These are phyloP conservation scores for Cladosporium sp. DNA, from an alignment of 2,329 filamentous ascomycete genomes.

Conservation along the genomic window DNA sequence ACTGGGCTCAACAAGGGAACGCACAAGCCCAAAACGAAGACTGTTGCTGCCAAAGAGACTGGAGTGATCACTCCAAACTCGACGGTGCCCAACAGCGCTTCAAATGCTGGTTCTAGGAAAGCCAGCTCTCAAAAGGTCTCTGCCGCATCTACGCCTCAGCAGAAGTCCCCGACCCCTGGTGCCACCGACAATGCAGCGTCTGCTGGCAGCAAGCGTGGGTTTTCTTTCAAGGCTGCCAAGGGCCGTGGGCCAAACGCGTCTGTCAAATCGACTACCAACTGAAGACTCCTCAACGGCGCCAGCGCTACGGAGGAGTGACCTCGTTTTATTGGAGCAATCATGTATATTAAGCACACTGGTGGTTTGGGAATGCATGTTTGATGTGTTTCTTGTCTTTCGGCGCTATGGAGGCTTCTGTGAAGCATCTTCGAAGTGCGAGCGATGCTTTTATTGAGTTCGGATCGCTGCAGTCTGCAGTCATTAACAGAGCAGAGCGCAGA, in stretches of 20 bases:
- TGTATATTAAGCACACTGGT: neutral
- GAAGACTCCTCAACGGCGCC: neutral
- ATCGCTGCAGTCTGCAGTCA: neutral
- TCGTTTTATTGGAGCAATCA: no score
- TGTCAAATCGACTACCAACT: neutral
- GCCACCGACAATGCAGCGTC: constrained; percentile 1
- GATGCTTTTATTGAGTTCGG: neutral
- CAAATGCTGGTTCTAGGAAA: constrained; percentile 11
- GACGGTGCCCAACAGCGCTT: constrained; percentile 6
- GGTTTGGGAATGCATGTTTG: neutral
- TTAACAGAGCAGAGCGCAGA: neutral
- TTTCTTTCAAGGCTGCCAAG: neutral
- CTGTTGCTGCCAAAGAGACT: constrained; percentile 1
- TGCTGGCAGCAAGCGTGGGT: constrained; percentile 1
- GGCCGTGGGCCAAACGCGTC: neutral
- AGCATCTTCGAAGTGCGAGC: neutral
- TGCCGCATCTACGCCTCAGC: neutral
- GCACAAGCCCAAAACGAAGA: constrained; percentile 2
- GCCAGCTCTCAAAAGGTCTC: constrained; percentile 13
- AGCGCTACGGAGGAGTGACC: no score
- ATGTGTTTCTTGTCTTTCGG: neutral
- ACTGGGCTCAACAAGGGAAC: neutral
- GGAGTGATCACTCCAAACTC: constrained; percentile 2
- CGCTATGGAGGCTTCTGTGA: neutral
- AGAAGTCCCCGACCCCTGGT: constrained; percentile 1